phyloP scores from a whole-genome alignment of 768 basidiomycete species.

The Filobasidium wieringae region DNA sequence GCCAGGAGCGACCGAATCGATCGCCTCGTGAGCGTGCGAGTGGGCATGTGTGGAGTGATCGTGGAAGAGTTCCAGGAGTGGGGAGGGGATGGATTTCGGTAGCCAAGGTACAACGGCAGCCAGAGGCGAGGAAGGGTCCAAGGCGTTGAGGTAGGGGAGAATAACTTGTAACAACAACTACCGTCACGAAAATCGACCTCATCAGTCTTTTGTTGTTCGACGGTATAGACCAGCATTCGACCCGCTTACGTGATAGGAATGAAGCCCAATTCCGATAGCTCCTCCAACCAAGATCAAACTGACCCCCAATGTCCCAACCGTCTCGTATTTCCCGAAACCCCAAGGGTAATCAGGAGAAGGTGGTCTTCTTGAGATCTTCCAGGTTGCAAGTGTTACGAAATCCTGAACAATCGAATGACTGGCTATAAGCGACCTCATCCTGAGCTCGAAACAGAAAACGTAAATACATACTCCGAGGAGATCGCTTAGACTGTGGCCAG shows the following conservation, averaged over 20 bases:
- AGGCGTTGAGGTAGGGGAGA: conserved; percentile 50
- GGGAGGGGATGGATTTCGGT: conserved; percentile 33
- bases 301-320: conserved; percentile 80
- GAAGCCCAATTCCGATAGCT: conserved; percentile 52
- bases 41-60: conserved; percentile 46
- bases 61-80: conserved; percentile 37
- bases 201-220: not conserved
- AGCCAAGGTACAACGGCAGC: conserved; percentile 27
- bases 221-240: not conserved
- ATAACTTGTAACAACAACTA: conserved; percentile 67
- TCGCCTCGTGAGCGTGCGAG: conserved; percentile 44
- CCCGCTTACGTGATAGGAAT: conserved; percentile 53
- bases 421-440: not conserved
- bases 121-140: conserved; percentile 49
- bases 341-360: conserved; percentile 52
- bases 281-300: conserved; percentile 56
- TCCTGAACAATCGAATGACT: conserved; percentile 41
- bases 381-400: conserved; percentile 79
- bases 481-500: conserved; percentile 54
- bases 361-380: conserved; percentile 70
- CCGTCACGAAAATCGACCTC: not conserved
- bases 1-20: conserved; percentile 16
- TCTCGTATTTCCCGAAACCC: conserved; percentile 64
- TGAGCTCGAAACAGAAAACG: not conserved
- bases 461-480: conserved; percentile 29